phyloP scores from a whole-genome alignment of 2,329 filamentous ascomycete species.

The Lecanicillium sp. region DNA sequence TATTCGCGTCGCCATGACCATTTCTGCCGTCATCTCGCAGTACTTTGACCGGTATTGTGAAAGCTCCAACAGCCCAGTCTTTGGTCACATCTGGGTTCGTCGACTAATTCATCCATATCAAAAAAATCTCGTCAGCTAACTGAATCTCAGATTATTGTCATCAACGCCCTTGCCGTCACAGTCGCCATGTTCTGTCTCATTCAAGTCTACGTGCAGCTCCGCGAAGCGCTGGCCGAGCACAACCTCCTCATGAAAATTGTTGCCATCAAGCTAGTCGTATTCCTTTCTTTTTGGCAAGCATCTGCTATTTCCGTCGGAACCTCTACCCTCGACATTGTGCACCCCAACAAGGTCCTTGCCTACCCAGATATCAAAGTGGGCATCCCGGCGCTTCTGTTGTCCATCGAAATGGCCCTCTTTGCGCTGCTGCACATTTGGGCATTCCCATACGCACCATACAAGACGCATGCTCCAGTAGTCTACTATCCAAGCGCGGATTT shows the following conservation, averaged over 20 bases:
- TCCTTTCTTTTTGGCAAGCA: conserved; percentile 82
- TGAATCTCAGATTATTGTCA: conserved; percentile 44
- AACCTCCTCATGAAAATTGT: conserved; percentile 71
- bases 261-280: conserved; percentile 85
- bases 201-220: conserved; percentile 77
- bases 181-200: conserved; percentile 86
- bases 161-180: conserved; percentile 65
- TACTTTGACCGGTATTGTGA: conserved; percentile 66
- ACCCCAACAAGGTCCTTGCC: conserved; percentile 52
- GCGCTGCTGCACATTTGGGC: conserved; percentile 72
- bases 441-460: conserved; percentile 70
- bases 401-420: conserved; percentile 79
- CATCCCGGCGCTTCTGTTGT: conserved; percentile 69
- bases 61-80: conserved; percentile 66
- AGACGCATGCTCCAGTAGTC: conserved; percentile 30
- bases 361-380: conserved; percentile 74
- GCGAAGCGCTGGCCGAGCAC: conserved; percentile 58
- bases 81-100: conserved; percentile 75
- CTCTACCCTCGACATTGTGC: conserved; percentile 52
- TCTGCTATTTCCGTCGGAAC: conserved; percentile 42
- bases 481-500: conserved; percentile 39
- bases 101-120: not conserved
- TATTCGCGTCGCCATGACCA: conserved; percentile 69
- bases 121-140: too few species aligned
- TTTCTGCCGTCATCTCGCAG: conserved; percentile 67